A percentile compares a stretch with the other conserved stretches of the same genome.
phyloP scores from a whole-genome alignment of 2,329 filamentous ascomycete species.

The Aotearoamyces nothofagi region DNA sequence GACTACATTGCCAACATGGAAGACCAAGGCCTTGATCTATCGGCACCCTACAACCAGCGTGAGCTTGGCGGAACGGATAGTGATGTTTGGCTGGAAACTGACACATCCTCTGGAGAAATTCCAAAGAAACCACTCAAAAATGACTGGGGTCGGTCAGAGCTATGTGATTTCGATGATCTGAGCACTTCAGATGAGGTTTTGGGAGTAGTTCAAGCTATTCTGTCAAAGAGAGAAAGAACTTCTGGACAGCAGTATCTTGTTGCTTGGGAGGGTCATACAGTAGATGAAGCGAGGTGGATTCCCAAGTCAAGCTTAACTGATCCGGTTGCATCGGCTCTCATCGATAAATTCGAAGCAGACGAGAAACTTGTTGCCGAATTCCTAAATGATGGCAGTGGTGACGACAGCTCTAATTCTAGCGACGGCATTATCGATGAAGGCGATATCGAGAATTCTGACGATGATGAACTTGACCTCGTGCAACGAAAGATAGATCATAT shows the following conservation, averaged over 20 bases:
- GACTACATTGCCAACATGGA: constrained; percentile 59
- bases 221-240: constrained; percentile 27
- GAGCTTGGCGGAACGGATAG: constrained; percentile 29
- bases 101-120: constrained; percentile 10
- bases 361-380: constrained; percentile 17
- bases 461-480: constrained; percentile 24
- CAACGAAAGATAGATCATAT: constrained; percentile 23
- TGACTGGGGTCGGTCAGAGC: constrained; percentile 27
- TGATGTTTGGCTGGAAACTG: constrained; percentile 20
- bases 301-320: constrained; percentile 19
- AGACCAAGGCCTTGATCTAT: too few relatives aligned
- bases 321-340: constrained; percentile 15
- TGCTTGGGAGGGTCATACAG: constrained; percentile 26
- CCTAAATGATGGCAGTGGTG: constrained; percentile 10
- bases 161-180: constrained; percentile 30
- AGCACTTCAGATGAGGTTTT: constrained; percentile 32
- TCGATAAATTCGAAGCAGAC: constrained; percentile 20
- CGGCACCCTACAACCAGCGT: constrained; percentile 12
- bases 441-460: too few relatives aligned
- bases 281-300: constrained; percentile 34
- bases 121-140: constrained; percentile 4
- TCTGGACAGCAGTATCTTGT: constrained; percentile 34
- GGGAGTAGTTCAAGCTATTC: constrained; percentile 24
- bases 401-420: constrained; percentile 13
- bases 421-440: constrained; percentile 23